Evolutionary conservation across 495 filamentous ascomycete species (phyloP), one percentile per base, ranked within the genome.

Genomic region (Parachaetomium inaequale): DNA sequence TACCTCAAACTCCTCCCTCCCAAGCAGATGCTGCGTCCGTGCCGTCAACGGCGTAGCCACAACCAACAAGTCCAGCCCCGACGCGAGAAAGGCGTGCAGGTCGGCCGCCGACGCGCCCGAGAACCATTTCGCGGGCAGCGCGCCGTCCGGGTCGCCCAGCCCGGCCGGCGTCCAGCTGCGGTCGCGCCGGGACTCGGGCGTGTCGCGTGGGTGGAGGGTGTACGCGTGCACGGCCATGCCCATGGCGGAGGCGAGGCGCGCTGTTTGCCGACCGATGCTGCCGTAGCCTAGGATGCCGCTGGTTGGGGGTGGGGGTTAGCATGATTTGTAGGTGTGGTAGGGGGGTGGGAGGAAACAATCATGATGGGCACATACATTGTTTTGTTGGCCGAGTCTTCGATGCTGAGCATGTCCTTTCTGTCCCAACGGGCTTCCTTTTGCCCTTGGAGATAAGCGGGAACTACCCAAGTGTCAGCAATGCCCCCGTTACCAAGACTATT

Each of bases 261-360:
- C 92, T 43, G 87, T 84, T 61, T 93, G 91, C 11, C 90, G 78
- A 2, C 91, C 91, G 61, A 96, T 96, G 66, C 85, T 86, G 28
- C 92, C 90, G 72, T 95, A 95, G 6, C 92, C 92, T 5, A 96
- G 78, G 40, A 95, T 88, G 11, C 91, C 90, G 26, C 90, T 81
- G 34, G 45, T 28, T 31, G 8, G 52, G 23, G 26, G 1, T 7
- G 50, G 31, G 50, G 15, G 28, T 53, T 34, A 3, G 7, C n/a
- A n/a, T n/a, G n/a, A n/a, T 34, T 34, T 46, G 17, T 25, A 14
- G 38, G 56, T 7, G 19, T 25, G 42, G 28, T 23, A 25, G 46
- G 23, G 7, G 36, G 46, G 23, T 34, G 14, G 36, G 4, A n/a
- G 36, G 12, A 29, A 31, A 59, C 19, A 60, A 19, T 15, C 3